Evolutionary conservation across 805 yeast species (phyloP).

Genomic region (Candida vaughaniae): DNA sequence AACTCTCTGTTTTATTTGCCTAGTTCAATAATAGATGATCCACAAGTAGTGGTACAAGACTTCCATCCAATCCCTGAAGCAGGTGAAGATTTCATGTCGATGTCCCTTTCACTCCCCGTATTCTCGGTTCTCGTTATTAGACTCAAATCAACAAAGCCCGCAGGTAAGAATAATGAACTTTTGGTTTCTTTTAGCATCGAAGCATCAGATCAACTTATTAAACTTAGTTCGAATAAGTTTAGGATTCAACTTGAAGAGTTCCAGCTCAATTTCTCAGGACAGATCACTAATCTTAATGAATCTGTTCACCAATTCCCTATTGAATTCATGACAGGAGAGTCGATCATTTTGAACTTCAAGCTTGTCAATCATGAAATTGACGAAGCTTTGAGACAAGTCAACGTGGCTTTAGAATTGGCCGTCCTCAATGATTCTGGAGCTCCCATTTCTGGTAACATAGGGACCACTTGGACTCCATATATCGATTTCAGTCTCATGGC

Average conservation of each 20-base stretch:
- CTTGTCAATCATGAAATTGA: slow-evolving; percentile 28
- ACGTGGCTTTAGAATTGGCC: slow-evolving; percentile 5
- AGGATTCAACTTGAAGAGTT: slow-evolving; percentile 7
- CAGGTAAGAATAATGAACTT: slow-evolving; percentile 44
- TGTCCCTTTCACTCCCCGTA: slow-evolving; percentile 18
- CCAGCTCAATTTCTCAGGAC: slow-evolving; percentile 11
- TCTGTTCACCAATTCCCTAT: slow-evolving; percentile 23
- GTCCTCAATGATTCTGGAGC: slow-evolving; percentile 17
- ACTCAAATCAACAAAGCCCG: slow-evolving; percentile 47
- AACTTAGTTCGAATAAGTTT: neutral
- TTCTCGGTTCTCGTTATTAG: slow-evolving; percentile 43
- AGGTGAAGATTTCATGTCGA: neutral
- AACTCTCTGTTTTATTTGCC: neutral
- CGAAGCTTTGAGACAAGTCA: slow-evolving; percentile 10
- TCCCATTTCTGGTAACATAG: slow-evolving; percentile 24
- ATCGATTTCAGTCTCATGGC: slow-evolving; percentile 37
- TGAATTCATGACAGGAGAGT: slow-evolving; percentile 25
- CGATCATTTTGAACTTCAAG: slow-evolving; percentile 35
- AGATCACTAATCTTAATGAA: slow-evolving; percentile 9
- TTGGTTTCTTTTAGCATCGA: slow-evolving; percentile 51
- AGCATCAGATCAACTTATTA: slow-evolving; percentile 40
- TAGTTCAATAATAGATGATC: neutral
- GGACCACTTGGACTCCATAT: slow-evolving; percentile 40
- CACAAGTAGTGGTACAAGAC: neutral
- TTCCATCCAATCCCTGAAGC: neutral